Conservation (phyloP, 2,329 filamentous ascomycete genomes). For the Endothia cerciana region DNA sequence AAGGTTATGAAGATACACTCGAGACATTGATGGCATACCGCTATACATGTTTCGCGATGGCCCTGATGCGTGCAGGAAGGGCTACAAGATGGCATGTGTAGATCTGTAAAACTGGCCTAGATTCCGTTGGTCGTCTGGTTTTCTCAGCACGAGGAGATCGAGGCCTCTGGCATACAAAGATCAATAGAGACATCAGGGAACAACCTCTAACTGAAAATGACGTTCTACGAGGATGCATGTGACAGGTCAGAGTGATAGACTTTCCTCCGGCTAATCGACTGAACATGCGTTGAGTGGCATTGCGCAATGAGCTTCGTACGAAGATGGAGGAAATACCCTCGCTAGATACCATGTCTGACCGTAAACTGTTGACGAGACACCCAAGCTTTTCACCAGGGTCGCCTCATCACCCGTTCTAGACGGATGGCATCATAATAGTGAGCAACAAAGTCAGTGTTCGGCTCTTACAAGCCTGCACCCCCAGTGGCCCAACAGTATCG, state of each 20-base stretch:
- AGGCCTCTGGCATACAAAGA: slow-evolving; percentile 12
- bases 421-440: not conserved
- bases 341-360: not conserved
- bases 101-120: slow-evolving; percentile 14
- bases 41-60: slow-evolving; percentile 14
- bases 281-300: not conserved
- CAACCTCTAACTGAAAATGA: not conserved
- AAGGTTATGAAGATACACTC: slow-evolving; percentile 20
- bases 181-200: slow-evolving; percentile 19
- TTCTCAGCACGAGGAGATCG: slow-evolving; percentile 1
- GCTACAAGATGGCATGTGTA: slow-evolving; percentile 19
- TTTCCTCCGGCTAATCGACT: not conserved
- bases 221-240: slow-evolving; percentile 7
- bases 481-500: not conserved
- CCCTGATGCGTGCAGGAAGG: slow-evolving; percentile 8
- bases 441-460: not conserved
- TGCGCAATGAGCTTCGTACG: not conserved
- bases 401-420: not conserved
- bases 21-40: not conserved
- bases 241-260: slow-evolving; percentile 5
- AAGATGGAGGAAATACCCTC: not conserved
- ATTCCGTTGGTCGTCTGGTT: slow-evolving; percentile 13
- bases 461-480: not conserved
- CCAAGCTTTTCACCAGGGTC: not conserved
- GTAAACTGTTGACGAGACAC: not conserved